Percentiles rank a stretch among this genome's conserved stretches.
Conservation (phyloP, 208 protist species). For the Porcisia hertigi region DNA sequence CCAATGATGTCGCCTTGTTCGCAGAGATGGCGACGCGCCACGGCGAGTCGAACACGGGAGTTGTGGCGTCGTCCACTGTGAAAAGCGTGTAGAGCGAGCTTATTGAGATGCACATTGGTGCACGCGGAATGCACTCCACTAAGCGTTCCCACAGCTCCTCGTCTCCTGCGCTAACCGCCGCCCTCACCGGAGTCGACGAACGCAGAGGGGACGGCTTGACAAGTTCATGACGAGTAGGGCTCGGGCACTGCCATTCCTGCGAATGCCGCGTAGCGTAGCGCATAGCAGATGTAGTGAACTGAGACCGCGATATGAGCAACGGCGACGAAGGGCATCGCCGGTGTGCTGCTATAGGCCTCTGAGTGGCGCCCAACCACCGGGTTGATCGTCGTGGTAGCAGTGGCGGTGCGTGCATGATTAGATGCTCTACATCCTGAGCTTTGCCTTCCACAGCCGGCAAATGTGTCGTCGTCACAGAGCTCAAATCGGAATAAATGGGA, state of each 20-base stretch:
- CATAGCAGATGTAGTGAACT: not conserved
- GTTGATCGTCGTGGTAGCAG: not conserved
- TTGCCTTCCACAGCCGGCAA: not conserved
- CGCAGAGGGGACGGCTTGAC: not conserved
- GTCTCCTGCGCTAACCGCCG: not conserved
- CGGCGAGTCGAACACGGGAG: not conserved
- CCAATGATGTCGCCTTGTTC: not conserved
- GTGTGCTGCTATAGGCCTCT: not conserved
- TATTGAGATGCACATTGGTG: conserved; percentile 6
- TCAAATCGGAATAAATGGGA: not conserved
- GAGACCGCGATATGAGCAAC: not conserved
- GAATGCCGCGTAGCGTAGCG: not conserved
- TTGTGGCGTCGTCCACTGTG: not conserved
- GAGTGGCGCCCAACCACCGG: not conserved
- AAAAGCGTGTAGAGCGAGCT: not conserved
- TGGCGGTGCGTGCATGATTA: conserved; percentile 2
- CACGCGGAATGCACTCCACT: conserved; percentile 13
- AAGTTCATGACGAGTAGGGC: not conserved
- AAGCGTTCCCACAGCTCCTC: not conserved
- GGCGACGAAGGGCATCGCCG: not conserved
- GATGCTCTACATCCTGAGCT: not conserved
- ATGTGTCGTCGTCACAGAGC: not conserved
- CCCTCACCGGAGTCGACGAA: not conserved
- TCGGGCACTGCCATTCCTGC: not conserved
- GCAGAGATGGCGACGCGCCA: not conserved